Evolutionary conservation across 257 asterid genomes (phyloP).

Genomic region (Plantago ovata): DNA sequence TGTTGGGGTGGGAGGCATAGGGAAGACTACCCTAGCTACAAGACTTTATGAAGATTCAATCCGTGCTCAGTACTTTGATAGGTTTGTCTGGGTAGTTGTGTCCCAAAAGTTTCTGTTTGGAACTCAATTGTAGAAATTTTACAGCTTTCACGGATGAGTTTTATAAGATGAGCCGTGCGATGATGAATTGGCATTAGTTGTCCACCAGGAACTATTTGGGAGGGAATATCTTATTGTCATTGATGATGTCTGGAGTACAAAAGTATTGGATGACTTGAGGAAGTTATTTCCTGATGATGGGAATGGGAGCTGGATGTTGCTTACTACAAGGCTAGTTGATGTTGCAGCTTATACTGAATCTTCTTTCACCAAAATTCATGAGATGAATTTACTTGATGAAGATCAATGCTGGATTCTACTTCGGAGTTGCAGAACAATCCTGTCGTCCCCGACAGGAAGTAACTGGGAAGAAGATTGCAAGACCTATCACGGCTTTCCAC

Average conservation of each 20-base stretch:
- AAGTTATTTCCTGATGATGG: conserved; percentile 25
- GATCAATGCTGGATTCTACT: background rate
- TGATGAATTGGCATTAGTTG: conserved; percentile 1
- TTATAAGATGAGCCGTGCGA: background rate
- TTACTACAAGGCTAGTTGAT: background rate
- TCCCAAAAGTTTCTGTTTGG: conserved; percentile 17
- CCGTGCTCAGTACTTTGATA: conserved; percentile 16
- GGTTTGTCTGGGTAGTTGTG: conserved; percentile 26
- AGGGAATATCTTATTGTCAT: conserved; percentile 26
- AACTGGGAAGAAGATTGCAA: background rate
- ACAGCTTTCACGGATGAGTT: background rate
- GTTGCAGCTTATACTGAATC: conserved; percentile 3
- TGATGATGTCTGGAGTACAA: conserved; percentile 30
- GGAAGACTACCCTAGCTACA: conserved; percentile 29
- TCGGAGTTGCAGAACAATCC: background rate
- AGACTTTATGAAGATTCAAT: conserved; percentile 18
- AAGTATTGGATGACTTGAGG: conserved; percentile 28
- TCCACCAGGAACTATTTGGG: conserved; percentile 24
- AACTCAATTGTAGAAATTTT: conserved; percentile 19
- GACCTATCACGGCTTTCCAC: background rate
- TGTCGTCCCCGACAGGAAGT: background rate
- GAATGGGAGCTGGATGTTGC: conserved; percentile 25
- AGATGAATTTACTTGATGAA: background rate
- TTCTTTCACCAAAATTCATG: background rate
- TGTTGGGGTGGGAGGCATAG: conserved; percentile 31